These are phyloP conservation scores for Mycena olivaceomarginata DNA, from an alignment of 768 basidiomycete genomes.

Conservation along the genomic window DNA sequence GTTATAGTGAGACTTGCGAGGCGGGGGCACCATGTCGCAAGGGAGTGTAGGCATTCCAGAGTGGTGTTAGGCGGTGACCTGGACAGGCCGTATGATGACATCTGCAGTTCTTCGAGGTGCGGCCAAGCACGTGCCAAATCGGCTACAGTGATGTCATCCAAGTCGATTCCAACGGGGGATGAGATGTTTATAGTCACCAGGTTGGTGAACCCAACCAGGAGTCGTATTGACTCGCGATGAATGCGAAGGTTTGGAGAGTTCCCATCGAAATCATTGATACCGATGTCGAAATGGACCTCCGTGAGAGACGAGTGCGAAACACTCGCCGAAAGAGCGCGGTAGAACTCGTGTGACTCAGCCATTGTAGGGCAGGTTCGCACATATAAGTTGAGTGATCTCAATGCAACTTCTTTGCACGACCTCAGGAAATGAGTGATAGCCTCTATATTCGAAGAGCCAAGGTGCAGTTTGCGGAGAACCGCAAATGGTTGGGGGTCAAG, in stretches of 20 bases:
- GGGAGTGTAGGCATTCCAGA: slow-evolving; percentile 20
- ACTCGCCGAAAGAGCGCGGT: no score
- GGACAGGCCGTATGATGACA: neutral
- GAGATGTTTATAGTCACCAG: neutral
- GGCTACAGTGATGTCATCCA: neutral
- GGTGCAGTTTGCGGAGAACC: neutral
- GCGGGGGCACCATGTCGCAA: slow-evolving; percentile 22
- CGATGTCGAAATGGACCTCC: neutral
- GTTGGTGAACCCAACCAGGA: neutral
- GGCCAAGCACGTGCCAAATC: slow-evolving; percentile 31
- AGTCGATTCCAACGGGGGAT: neutral
- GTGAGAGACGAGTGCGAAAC: neutral
- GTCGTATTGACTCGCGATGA: neutral
- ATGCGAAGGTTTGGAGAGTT: neutral
- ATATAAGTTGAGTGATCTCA: neutral
- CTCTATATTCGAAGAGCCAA: neutral
- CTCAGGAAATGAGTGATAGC: neutral
- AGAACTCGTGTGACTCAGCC: neutral
- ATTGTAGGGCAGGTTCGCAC: no score
- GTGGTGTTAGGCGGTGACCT: slow-evolving; percentile 1
- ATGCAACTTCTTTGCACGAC: neutral
- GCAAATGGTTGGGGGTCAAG: neutral
- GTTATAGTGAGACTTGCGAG: slow-evolving; percentile 14
- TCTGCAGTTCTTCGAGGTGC: neutral
- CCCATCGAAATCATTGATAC: neutral